Base-by-base conservation (phyloP, 176 grass and related monocot genomes). In the Oryza punctata region DNA sequence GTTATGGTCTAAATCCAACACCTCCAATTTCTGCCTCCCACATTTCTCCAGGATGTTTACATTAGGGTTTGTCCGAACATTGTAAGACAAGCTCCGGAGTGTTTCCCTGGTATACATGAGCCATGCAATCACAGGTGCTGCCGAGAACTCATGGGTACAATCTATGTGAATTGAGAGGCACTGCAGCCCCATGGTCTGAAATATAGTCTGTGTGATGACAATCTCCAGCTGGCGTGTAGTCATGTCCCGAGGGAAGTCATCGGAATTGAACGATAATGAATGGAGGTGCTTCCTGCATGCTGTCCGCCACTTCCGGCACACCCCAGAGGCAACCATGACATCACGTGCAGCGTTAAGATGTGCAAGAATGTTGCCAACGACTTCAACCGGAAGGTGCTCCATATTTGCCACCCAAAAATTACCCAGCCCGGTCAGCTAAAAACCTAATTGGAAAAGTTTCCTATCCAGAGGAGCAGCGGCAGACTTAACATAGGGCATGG, bases 111-210 rank as follows among this genome's bases (percentile, higher is more conserved):
- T 99, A 86, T 96, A 93, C 91, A 99, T 91, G 67, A 99, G 87
- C 96, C 96, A 99, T 3, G 96, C 93, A 67, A 99, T 96, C 26
- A 99, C 92, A 82, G 91, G 89, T 74, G 96, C 96, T n/a, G 96
- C 93, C 0, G 93, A 93, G 75, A 96, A 93, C 73, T 99, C 93
- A 87, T 96, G 96, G 2, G 65, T 80, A 68, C 43, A 92, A 73
- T 99, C 91, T 3, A 96, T 94, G 70, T 91, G 93, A 74, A 98
- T 98, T 6, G 87, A 95, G 44, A 96, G 91, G 67, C 76, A 91
- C 26, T 94, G 93, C 85, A 99, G 89, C 27, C 93, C 87, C 87
- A 85, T 90, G 0, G 85, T 96, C 81, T 99, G 96, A 72, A 99
- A 99, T 86, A 99, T 92, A 64, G 91, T 99, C 64, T 94, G 91